phyloP scores from a whole-genome alignment of 2,329 filamentous ascomycete species.

The Thelonectria rubi region DNA sequence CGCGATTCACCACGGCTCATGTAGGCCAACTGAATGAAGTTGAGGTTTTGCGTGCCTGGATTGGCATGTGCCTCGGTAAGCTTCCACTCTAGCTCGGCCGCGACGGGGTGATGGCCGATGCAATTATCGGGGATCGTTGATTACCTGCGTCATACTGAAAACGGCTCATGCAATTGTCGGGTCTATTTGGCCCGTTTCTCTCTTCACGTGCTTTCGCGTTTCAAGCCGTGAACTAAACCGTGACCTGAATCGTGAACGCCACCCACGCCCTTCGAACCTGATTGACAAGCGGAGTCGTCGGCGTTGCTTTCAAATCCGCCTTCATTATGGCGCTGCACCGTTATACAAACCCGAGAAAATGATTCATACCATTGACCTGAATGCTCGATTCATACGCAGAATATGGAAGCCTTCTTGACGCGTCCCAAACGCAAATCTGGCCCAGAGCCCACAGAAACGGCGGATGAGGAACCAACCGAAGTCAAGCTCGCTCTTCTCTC shows the following conservation, averaged over 20 bases:
- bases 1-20: slow-evolving; percentile 18
- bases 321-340: background rate
- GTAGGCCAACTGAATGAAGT: background rate
- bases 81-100: slow-evolving; percentile 25
- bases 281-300: slow-evolving; percentile 10
- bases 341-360: background rate
- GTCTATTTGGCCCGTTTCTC: background rate
- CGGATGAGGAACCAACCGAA: slow-evolving; percentile 79
- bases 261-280: slow-evolving; percentile 22
- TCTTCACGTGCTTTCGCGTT: slow-evolving; percentile 44
- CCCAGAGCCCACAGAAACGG: slow-evolving; percentile 49
- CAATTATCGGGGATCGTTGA: slow-evolving; percentile 22
- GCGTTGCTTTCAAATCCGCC: slow-evolving; percentile 8
- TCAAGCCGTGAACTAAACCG: background rate
- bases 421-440: slow-evolving; percentile 60
- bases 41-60: slow-evolving; percentile 6
- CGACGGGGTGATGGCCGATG: slow-evolving; percentile 40
- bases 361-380: background rate
- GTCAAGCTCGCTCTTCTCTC: slow-evolving; percentile 85
- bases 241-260: slow-evolving; percentile 6
- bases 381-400: slow-evolving; percentile 14
- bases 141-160: slow-evolving; percentile 24
- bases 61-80: slow-evolving; percentile 50
- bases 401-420: slow-evolving; percentile 68
- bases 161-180: slow-evolving; percentile 30